Conservation (phyloP, 2,329 filamentous ascomycete genomes). For the Sporothrix inflata region DNA sequence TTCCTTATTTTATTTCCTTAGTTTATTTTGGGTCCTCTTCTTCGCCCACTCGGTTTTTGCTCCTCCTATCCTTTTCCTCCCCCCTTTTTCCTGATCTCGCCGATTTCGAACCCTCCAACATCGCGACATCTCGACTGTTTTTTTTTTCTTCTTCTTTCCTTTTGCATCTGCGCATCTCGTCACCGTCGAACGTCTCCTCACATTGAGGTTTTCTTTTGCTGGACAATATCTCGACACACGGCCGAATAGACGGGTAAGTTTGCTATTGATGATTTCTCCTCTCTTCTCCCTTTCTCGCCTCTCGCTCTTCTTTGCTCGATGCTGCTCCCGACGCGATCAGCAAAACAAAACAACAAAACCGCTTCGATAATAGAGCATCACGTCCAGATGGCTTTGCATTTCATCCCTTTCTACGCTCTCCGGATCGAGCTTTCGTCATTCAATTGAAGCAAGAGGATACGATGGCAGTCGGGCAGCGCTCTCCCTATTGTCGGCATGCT, state of each 20-base stretch:
- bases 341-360: neutral
- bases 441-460: neutral
- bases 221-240: neutral
- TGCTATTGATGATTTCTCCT: neutral
- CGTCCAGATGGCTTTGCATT: neutral
- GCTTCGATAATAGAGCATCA: neutral
- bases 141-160: constrained; percentile 16
- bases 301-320: neutral
- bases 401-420: constrained; percentile 3
- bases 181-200: neutral
- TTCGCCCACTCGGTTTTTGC: constrained; percentile 24
- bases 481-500: neutral
- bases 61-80: constrained; percentile 32
- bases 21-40: constrained; percentile 8
- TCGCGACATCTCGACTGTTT: constrained; percentile 16
- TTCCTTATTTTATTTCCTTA: constrained; percentile 29
- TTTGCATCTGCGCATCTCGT: constrained; percentile 16
- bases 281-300: neutral
- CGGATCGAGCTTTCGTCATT: neutral
- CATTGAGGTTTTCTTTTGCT: neutral
- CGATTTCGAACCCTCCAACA: constrained; percentile 17
- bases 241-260: constrained; percentile 15
- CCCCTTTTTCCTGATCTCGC: constrained; percentile 35
- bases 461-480: neutral
- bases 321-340: neutral